phyloP scores from a whole-genome alignment of 805 yeast genomes.

The Barnettozyma sucrosica region DNA sequence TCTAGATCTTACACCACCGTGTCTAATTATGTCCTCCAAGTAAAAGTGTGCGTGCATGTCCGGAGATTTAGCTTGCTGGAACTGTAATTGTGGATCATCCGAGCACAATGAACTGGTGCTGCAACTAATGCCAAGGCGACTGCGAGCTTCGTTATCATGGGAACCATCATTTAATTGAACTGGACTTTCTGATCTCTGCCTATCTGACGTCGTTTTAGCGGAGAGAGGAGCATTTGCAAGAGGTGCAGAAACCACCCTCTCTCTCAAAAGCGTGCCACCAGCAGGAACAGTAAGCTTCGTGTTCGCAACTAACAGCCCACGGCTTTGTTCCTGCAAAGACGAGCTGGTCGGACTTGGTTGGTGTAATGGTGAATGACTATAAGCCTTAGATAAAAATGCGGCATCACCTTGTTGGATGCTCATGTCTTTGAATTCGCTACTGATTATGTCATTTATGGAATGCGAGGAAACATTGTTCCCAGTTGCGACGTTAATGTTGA shows the following conservation, averaged over 20 bases:
- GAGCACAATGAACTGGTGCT: conserved; percentile 23
- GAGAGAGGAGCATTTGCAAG: conserved; percentile 36
- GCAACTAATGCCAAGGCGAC: conserved; percentile 4
- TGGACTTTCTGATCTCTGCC: conserved; percentile 16
- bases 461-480: conserved; percentile 23
- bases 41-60: conserved; percentile 78
- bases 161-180: background rate
- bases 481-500: conserved; percentile 30
- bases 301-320: background rate
- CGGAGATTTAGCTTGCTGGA: conserved; percentile 33
- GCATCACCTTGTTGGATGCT: conserved; percentile 1
- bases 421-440: conserved; percentile 13
- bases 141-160: background rate
- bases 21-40: conserved; percentile 62
- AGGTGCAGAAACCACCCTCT: conserved; percentile 29
- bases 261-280: conserved; percentile 41
- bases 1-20: conserved; percentile 31
- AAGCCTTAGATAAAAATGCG: background rate
- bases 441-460: conserved; percentile 23
- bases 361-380: background rate
- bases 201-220: conserved; percentile 31
- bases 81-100: conserved; percentile 7
- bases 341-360: conserved; percentile 4
- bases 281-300: conserved; percentile 35
- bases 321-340: background rate